These are phyloP conservation scores for Claviceps sp. DNA, from an alignment of 2,329 filamentous ascomycete genomes.

Conservation along the genomic window DNA sequence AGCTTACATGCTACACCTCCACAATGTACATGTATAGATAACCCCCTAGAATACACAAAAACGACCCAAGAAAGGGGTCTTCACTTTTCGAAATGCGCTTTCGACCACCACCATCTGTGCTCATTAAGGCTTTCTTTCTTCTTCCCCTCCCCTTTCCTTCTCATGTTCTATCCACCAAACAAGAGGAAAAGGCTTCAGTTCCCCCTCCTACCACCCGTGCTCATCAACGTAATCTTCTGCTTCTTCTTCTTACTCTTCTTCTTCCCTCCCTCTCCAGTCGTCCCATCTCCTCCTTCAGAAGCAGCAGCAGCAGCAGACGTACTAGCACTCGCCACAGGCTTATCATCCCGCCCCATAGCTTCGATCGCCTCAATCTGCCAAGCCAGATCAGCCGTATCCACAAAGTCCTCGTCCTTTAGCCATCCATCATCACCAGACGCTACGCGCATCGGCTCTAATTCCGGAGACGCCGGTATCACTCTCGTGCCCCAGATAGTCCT, in stretches of 20 bases:
- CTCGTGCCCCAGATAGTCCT: constrained; percentile 91
- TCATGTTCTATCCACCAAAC: background rate
- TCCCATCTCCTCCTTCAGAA: constrained; percentile 4
- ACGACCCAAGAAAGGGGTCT: too few species aligned
- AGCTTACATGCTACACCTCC: too few species aligned
- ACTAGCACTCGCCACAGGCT: constrained; percentile 6
- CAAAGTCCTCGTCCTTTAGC: constrained; percentile 67
- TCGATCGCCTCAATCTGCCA: constrained; percentile 44
- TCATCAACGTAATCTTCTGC: constrained; percentile 62
- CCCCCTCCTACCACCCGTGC: constrained; percentile 44
- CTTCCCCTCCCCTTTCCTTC: too few species aligned
- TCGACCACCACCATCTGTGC: too few species aligned
- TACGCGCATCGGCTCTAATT: constrained; percentile 26
- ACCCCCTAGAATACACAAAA: too few species aligned
- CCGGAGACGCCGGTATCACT: constrained; percentile 47
- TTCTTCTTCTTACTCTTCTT: constrained; percentile 53
- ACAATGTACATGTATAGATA: too few species aligned
- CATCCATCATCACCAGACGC: constrained; percentile 58
- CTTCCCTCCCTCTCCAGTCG: constrained; percentile 27
- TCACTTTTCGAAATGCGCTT: too few species aligned
- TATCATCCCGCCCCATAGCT: constrained; percentile 19
- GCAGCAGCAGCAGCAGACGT: constrained; percentile 7
- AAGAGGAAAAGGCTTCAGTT: constrained; percentile 13
- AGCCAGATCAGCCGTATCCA: constrained; percentile 46
- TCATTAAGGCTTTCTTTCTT: too few species aligned